phyloP scores from a whole-genome alignment of 352 stramenopile species.

The Phytophthora meadii region DNA sequence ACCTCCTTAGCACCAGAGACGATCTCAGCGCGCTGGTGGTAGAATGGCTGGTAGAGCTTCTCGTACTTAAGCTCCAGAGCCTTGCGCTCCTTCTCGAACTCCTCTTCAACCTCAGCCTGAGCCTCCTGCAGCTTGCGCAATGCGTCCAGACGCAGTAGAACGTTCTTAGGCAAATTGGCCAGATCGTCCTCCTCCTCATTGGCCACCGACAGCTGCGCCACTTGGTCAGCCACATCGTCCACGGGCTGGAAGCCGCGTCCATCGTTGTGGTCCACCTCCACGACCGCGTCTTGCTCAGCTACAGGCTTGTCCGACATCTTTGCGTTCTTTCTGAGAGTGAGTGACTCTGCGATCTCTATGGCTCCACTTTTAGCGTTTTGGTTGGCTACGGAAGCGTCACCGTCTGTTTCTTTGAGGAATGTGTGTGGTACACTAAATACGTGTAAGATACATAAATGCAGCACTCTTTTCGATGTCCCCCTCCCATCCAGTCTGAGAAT shows the following conservation, averaged over 20 bases:
- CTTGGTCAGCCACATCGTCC: constrained; percentile 43
- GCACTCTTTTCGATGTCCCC: constrained; percentile 18
- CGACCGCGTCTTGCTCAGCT: constrained; percentile 53
- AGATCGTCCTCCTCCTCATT: constrained; percentile 66
- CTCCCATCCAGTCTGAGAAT: constrained; percentile 21
- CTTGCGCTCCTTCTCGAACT: constrained; percentile 89
- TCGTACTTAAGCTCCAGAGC: constrained; percentile 88
- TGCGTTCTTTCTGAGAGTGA: constrained; percentile 36
- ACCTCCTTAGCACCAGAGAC: constrained; percentile 83
- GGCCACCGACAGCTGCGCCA: constrained; percentile 46
- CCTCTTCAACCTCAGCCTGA: constrained; percentile 76
- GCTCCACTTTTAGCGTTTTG: constrained; percentile 25
- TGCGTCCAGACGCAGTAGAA: constrained; percentile 73
- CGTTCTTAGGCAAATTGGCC: constrained; percentile 70
- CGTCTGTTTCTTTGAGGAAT: constrained; percentile 11
- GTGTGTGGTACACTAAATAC: not conserved
- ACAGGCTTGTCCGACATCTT: constrained; percentile 54
- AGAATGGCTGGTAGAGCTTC: constrained; percentile 89
- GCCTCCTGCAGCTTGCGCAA: constrained; percentile 82
- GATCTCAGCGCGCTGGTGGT: constrained; percentile 74
- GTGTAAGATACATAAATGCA: constrained; percentile 13
- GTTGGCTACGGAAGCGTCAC: constrained; percentile 38
- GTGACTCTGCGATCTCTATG: constrained; percentile 15
- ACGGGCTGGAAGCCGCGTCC: constrained; percentile 72
- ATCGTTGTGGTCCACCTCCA: constrained; percentile 72